phyloP scores from a whole-genome alignment of 176 grass and related monocot species.

The Hordeum vulgare region DNA sequence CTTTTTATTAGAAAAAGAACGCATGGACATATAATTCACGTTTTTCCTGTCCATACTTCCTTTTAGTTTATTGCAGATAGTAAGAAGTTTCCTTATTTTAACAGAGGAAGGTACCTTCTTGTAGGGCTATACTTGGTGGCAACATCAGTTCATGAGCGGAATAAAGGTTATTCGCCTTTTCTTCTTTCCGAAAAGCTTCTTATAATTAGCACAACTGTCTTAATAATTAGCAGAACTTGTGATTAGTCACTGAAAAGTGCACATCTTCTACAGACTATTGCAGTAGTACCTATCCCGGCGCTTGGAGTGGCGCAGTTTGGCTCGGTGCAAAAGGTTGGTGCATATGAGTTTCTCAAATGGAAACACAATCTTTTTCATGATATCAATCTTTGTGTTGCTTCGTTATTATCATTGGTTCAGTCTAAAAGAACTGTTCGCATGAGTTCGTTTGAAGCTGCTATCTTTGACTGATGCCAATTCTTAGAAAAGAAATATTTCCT shows the following conservation, averaged over 20 bases:
- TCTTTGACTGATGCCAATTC: not conserved
- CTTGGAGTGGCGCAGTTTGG: constrained; percentile 83
- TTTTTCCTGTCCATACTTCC: not conserved
- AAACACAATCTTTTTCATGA: not conserved
- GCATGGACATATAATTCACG: not conserved
- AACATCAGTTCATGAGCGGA: constrained; percentile 77
- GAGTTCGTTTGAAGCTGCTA: not conserved
- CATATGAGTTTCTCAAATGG: constrained; percentile 1
- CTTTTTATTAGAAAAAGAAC: not conserved
- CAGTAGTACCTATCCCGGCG: constrained; percentile 50
- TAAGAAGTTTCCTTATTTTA: constrained; percentile 44
- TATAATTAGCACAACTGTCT: constrained; percentile 1
- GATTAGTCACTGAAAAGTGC: constrained; percentile 9
- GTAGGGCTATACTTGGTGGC: constrained; percentile 85
- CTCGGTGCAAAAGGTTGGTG: constrained; percentile 68
- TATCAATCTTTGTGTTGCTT: not conserved
- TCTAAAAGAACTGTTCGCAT: not conserved
- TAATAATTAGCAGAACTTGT: constrained; percentile 15
- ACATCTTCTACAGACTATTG: constrained; percentile 63
- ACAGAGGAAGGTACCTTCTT: constrained; percentile 44
- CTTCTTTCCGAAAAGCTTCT: not conserved
- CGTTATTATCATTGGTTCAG: not conserved
- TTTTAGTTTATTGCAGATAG: constrained; percentile 25
- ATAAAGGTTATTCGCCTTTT: constrained; percentile 57
- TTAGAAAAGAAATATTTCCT: not conserved